Evolutionary conservation across 2,329 filamentous ascomycete genomes (phyloP), one percentile per base, ranked within the genome.

Genomic region (Nemania abortiva): DNA sequence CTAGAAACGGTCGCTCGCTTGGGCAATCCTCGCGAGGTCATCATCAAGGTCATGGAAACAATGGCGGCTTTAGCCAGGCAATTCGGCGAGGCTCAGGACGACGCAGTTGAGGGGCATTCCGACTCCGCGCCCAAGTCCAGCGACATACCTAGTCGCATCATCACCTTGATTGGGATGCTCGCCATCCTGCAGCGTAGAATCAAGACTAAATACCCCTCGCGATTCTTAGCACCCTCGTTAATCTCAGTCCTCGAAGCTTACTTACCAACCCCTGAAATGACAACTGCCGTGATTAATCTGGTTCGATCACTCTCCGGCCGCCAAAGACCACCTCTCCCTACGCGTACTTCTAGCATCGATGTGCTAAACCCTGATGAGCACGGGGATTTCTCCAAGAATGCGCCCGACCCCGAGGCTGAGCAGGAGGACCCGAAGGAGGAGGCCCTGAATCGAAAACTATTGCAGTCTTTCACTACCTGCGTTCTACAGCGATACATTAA

Each of bases 11-110:
- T 95, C 61, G 92, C 92, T 37, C 87, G 90, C 27, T 84, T 94
- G 47, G 93, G 92, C 59, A 96, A 95, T 77, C 93, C 93, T 0
- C 85, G 92, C 59, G 93, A 96, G 79, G 91, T 94, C 54, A 91
- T 95, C 68, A 84, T 96, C 74, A 95, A 95, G 78, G 89, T 94
- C 34, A 90, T 93, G 29, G 92, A 95, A 78, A 88, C 89, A 15
- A 83, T 96, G 69, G 88, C 91, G 60, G 75, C 87, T 18, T 82
- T 92, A 5, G 81, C 86, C 6, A 85, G 88, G 55, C 79, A 81
- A 5, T 78, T 80, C 52, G 76, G 78, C 45, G 81, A 84, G 9
- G 27, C 24, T n/a, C 81, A 84, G 29, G 80, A 81, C 9, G 81
- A 81, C 54, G 77, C 80, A 1, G 81, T 72, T 11, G 80, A 82